A percentile compares a stretch with the other conserved stretches of the same genome.
Evolutionary conservation across 805 yeast genomes (phyloP).

Genomic region (Cyberlindnera veronae): DNA sequence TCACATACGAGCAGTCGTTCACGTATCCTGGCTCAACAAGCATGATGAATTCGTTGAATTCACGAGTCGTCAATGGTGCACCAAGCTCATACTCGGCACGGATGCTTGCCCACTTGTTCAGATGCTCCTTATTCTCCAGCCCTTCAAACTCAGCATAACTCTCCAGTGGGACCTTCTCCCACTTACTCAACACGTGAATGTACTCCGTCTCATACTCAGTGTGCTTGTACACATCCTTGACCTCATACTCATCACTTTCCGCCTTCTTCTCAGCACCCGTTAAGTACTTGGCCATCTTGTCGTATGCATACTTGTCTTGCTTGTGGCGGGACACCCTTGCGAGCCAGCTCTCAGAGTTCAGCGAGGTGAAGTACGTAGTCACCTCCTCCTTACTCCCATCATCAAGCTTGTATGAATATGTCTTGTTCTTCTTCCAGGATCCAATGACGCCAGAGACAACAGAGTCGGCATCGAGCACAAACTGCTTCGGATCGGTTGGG

Average conservation of each 20-base stretch:
- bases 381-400: conserved; percentile 28
- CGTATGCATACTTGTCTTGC: conserved; percentile 24
- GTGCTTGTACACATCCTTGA: conserved; percentile 29
- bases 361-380: conserved; percentile 29
- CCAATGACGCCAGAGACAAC: conserved; percentile 23
- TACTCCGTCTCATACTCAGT: conserved; percentile 33
- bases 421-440: conserved; percentile 33
- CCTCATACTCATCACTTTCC: conserved; percentile 8
- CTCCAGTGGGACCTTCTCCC: conserved; percentile 24
- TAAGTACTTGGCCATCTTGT: conserved; percentile 26
- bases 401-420: conserved; percentile 27
- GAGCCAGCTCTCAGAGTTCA: conserved; percentile 33
- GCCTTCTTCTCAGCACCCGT: conserved; percentile 31
- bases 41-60: conserved; percentile 35
- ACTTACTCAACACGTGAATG: conserved; percentile 31
- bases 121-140: conserved; percentile 5
- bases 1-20: conserved; percentile 30
- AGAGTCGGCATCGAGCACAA: conserved; percentile 24
- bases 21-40: conserved; percentile 25
- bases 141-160: conserved; percentile 17
- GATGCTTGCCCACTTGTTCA: conserved; percentile 29
- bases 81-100: conserved; percentile 36
- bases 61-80: conserved; percentile 34
- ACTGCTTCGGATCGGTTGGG: conserved; percentile 18
- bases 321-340: conserved; percentile 30